Conservation (phyloP, 192 early-diverging fungal genomes). For the Piromyces finnis region DNA sequence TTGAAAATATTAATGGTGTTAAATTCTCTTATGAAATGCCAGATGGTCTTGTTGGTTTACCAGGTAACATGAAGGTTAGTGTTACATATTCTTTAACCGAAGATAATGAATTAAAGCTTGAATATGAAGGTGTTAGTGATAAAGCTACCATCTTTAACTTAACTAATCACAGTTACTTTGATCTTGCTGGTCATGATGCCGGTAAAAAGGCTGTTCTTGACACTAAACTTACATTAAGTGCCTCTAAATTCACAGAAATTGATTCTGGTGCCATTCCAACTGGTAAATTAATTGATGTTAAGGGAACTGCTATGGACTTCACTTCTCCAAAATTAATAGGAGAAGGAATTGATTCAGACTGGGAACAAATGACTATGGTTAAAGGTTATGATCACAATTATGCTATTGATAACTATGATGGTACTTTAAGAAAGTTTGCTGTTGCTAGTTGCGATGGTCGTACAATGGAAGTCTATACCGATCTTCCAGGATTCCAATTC, state of each 20-base stretch:
- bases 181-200: conserved; percentile 46
- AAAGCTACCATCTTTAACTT: conserved; percentile 47
- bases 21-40: conserved; percentile 32
- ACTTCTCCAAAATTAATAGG: conserved; percentile 4
- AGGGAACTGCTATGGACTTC: conserved; percentile 28
- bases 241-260: conserved; percentile 27
- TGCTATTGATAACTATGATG: conserved; percentile 16
- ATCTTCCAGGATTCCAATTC: conserved; percentile 58
- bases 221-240: conserved; percentile 22
- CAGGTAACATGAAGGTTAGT: conserved; percentile 36
- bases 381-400: conserved; percentile 75
- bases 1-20: conserved; percentile 22
- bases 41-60: conserved; percentile 66
- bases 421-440: not conserved
- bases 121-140: conserved; percentile 3
- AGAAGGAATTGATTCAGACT: conserved; percentile 32
- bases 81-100: conserved; percentile 29
- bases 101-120: not conserved
- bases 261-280: conserved; percentile 49
- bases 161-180: conserved; percentile 81
- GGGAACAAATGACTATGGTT: conserved; percentile 26
- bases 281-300: conserved; percentile 28
- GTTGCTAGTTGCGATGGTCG: not conserved
- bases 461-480: conserved; percentile 40
- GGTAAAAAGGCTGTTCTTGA: conserved; percentile 11